Base-by-base conservation (phyloP, 2,329 filamentous ascomycete species). In the Raffaelea deltoideospora region DNA sequence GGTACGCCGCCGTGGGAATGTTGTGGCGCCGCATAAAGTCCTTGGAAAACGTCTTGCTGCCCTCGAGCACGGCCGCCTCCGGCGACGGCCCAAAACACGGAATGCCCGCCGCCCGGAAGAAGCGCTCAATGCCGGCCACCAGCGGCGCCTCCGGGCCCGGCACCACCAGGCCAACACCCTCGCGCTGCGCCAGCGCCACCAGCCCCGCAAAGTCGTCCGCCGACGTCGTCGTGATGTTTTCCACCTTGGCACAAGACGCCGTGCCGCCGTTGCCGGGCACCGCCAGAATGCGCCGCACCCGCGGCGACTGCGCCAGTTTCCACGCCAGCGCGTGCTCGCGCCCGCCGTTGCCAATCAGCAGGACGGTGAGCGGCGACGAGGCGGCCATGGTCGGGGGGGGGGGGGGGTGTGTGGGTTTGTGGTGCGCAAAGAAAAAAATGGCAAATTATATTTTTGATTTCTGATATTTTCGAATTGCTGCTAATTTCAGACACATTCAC, bases 31-130 rank as follows among this genome's bases (percentile, higher is more conserved):
- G 79, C 90, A 96, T 98, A 54, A 96, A 96, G 57, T 96, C 87
- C 56, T 98, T 98, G 43, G 83, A 86, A 57, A 92, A 96, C 10
- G 88, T 83, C 66, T 98, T 98, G 62, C 83, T 92, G 41, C 90
- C 90, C 60, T 98, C 90, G 71, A 98, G 84, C 31, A 73, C 72
- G 15, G 90, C 87, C 18, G 90, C 88, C 34, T 75, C 74, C 59
- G 81, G 76, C 39, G 77, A 81, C 5, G 90, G 90, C 2, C 88
- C 90, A 52, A 95, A 96, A 57, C 76, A 79, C 48, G 73, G 70
- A 53, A 94, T 85, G 33, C 79, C 77, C 34, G 71, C 78, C 36
- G 59, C 56, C 45, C 73, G 67, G 63, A 96, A 96, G 61, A 79
- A 81, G 49, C 78, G 79, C 51, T 86, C 79, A 43, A 95, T 79